Evolutionary conservation across 495 filamentous ascomycete genomes (phyloP), one percentile per base, ranked within the genome.

Genomic region (Hypoxylon perforatum): DNA sequence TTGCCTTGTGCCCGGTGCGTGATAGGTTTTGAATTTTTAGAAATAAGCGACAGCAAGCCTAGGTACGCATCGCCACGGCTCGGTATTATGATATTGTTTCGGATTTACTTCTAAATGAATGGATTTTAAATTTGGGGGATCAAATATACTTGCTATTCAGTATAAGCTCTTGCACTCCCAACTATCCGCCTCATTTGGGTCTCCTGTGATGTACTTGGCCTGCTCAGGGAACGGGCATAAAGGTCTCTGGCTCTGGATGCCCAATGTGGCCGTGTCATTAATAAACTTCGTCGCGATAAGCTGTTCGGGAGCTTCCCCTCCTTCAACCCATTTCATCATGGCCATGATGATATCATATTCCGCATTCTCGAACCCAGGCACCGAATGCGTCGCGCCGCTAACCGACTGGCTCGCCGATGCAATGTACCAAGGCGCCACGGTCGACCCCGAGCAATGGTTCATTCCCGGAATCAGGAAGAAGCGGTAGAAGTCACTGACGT

Each of bases 401-500:
- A 72, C 18, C 19, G 73, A 45, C 57, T 82, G 80, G 30, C 62
- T 65, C 11, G 72, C 78, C 1, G 63, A 75, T 5, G 54, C 78
- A 23, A 82, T 71, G 22, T 77, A 74, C 78, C 78, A 83, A 6
- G 80, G 80, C 1, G 78, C 80, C 7, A 49, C 23, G 50, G 46
- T 66, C 54, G 36, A 74, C 17, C 19, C 60, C 2, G 53, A 60
- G 48, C 77, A 78, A 50, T 80, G 75, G 53, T 76, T 71, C 79
- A 82, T 83, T 4, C 78, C 80, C 0, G 82, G 80, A 12, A 84
- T 72, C 10, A 79, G 63, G 69, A 83, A 84, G 55, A 80, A 73
- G n/a, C 78, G 64, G 64, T 78, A 75, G 58, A 78, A 83, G 15
- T 75, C 62, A 18, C 70, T 53, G n/a, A 73, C 5, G 10, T 61